Percentiles rank a stretch among this genome's conserved stretches.
Evolutionary conservation across 176 grass and related monocot species (phyloP).

Genomic region (Aegilops sharonensis): DNA sequence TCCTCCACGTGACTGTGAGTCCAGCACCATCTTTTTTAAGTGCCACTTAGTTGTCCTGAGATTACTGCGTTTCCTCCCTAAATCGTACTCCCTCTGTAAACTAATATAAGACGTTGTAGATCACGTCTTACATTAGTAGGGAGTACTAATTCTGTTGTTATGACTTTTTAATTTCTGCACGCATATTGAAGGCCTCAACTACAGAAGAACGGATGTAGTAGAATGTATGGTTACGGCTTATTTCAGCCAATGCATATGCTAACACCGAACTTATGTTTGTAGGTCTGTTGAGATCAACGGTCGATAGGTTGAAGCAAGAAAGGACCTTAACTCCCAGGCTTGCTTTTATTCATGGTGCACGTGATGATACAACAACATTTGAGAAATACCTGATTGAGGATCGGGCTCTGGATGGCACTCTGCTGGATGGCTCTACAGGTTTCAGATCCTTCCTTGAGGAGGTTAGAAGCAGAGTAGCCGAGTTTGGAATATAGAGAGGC

Average conservation of each 20-base stretch:
- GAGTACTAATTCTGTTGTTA: neutral
- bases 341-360: slow-evolving; percentile 67
- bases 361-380: slow-evolving; percentile 61
- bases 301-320: slow-evolving; percentile 79
- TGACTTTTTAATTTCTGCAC: neutral
- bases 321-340: slow-evolving; percentile 79
- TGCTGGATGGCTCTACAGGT: slow-evolving; percentile 23
- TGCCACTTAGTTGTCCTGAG: neutral
- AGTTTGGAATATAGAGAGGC: slow-evolving; percentile 20
- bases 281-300: slow-evolving; percentile 71
- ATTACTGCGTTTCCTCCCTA: neutral
- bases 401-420: slow-evolving; percentile 49
- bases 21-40: slow-evolving; percentile 5
- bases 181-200: neutral
- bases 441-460: slow-evolving; percentile 56
- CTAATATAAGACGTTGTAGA: too few relatives aligned
- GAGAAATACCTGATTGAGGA: slow-evolving; percentile 91
- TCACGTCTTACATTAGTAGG: too few relatives aligned
- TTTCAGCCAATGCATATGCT: neutral
- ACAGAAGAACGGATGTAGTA: neutral
- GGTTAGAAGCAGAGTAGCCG: slow-evolving; percentile 37
- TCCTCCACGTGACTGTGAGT: slow-evolving; percentile 82
- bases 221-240: neutral
- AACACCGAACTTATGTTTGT: slow-evolving; percentile 15
- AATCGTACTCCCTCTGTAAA: neutral